Evolutionary conservation across 2,329 filamentous ascomycete genomes (phyloP).

Genomic region (Emydomyces testavorans): DNA sequence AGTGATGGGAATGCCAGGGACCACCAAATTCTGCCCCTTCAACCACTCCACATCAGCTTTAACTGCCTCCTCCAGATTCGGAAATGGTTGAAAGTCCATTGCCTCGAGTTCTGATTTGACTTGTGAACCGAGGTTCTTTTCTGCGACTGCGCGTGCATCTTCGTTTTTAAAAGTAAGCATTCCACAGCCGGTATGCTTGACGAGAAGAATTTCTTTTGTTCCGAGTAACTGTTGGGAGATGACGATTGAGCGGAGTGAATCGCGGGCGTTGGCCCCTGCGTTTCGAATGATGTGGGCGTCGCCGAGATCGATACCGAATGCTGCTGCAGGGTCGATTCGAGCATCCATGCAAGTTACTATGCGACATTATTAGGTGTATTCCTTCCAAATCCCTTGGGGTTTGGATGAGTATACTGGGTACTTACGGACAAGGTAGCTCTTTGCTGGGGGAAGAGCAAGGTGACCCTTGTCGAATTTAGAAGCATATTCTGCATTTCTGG

Average conservation of each 20-base stretch:
- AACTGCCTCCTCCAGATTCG: constrained; percentile 53
- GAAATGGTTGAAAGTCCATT: constrained; percentile 56
- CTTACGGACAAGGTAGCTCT: constrained; percentile 54
- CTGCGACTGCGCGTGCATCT: constrained; percentile 45
- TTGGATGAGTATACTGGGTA: background rate
- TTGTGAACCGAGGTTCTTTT: constrained; percentile 46
- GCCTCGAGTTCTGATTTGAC: constrained; percentile 37
- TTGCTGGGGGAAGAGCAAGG: constrained; percentile 56
- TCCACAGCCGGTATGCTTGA: constrained; percentile 65
- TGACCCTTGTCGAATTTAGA: constrained; percentile 53
- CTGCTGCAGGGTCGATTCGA: constrained; percentile 53
- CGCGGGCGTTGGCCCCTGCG: constrained; percentile 54
- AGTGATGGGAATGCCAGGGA: constrained; percentile 52
- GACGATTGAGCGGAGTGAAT: constrained; percentile 61
- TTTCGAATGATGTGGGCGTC: constrained; percentile 73
- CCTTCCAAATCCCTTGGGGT: background rate
- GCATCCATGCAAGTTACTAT: constrained; percentile 74
- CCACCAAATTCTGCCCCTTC: constrained; percentile 43
- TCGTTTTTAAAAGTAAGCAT: constrained; percentile 59
- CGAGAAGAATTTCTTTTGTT: constrained; percentile 60
- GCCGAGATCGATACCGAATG: constrained; percentile 59
- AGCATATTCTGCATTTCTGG: constrained; percentile 48
- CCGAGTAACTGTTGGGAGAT: constrained; percentile 71
- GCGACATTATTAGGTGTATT: background rate
- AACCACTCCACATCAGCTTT: constrained; percentile 55